phyloP scores from a whole-genome alignment of 768 basidiomycete genomes.

The Boletus sp. region DNA sequence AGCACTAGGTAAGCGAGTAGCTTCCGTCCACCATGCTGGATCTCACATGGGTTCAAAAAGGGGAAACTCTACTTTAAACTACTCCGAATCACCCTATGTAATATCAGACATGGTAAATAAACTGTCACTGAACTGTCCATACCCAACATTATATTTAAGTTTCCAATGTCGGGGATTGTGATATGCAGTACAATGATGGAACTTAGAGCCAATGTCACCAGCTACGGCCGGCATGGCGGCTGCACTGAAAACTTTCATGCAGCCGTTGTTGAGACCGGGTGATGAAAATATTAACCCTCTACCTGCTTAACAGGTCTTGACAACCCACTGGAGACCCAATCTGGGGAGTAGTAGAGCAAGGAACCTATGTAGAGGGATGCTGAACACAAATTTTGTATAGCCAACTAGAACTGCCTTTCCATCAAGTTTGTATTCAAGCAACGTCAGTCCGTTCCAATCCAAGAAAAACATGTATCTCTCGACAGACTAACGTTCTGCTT shows the following conservation, averaged over 20 bases:
- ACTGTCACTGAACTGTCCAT: not conserved
- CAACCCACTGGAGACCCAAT: too few relatives aligned
- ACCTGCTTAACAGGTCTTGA: too few relatives aligned
- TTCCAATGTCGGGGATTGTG: not conserved
- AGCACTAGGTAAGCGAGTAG: conserved; percentile 63
- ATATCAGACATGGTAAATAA: conserved; percentile 3
- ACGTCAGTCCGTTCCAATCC: not conserved
- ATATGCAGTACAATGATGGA: not conserved
- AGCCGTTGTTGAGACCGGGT: not conserved
- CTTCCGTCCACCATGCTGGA: not conserved
- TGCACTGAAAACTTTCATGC: not conserved
- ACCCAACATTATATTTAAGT: not conserved
- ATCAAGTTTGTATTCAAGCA: not conserved
- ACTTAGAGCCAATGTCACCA: too few relatives aligned
- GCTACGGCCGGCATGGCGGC: too few relatives aligned
- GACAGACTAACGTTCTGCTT: not conserved
- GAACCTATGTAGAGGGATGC: not conserved
- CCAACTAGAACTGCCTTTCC: not conserved
- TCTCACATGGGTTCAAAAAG: conserved; percentile 23
- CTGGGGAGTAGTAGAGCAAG: too few relatives aligned
- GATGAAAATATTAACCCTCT: too few relatives aligned
- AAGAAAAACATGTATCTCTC: not conserved
- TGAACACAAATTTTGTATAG: not conserved
- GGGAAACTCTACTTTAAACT: conserved; percentile 34
- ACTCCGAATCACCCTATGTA: not conserved